phyloP scores from a whole-genome alignment of 169 alveolate species.

The Plasmodium sp. region DNA sequence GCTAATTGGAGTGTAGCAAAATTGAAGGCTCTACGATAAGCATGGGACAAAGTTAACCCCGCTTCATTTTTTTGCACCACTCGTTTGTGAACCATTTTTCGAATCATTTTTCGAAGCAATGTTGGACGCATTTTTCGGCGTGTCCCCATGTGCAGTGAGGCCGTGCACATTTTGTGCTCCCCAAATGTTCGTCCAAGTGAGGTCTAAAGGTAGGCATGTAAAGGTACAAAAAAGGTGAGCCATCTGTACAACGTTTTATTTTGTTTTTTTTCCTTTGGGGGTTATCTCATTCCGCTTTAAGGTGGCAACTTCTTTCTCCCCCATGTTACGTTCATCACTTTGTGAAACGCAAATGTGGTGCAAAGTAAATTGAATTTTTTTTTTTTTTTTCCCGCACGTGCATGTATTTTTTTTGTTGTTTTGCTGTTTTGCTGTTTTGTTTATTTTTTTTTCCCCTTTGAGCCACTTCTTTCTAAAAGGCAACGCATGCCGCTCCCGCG shows the following conservation, averaged over 20 bases:
- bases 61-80: neutral
- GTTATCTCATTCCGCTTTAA: neutral
- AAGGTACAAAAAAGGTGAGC: neutral
- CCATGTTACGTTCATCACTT: neutral
- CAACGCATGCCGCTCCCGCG: neutral
- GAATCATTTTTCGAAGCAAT: neutral
- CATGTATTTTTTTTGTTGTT: neutral
- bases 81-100: neutral
- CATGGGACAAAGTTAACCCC: neutral
- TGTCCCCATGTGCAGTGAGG: neutral
- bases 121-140: neutral
- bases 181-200: neutral
- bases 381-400: neutral
- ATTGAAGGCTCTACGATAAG: neutral
- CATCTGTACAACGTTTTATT: neutral
- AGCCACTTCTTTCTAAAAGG: neutral
- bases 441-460: neutral
- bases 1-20: neutral
- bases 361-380: neutral
- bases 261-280: neutral
- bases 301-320: neutral
- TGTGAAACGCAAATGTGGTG: neutral
- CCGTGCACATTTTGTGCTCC: neutral
- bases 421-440: neutral
- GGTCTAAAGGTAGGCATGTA: neutral